Evolutionary conservation across 2,329 filamentous ascomycete species (phyloP), one percentile per base, ranked within the genome.

Genomic region (Didymellaceae sp.): DNA sequence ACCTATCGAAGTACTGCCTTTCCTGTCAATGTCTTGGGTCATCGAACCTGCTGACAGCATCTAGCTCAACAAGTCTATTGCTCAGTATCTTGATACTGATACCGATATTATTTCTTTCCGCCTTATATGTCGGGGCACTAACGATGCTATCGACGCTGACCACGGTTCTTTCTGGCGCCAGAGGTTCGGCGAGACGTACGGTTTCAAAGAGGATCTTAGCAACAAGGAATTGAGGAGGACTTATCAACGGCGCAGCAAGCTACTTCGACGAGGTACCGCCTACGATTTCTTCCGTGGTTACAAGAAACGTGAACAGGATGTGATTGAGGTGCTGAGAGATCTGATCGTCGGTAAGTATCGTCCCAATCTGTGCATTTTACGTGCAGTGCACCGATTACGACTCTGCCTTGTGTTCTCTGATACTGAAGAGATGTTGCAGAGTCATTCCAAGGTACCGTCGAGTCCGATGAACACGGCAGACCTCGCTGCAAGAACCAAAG

Each of bases 101-200:
- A 57, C 61, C 14, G 78, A 82, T 53, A 59, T 83, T 11, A 58
- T 62, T 18, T 69, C 56, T 43, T 82, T 76, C 58, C 63, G 70
- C 6, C 46, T 60, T 1, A 57, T 75, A 16, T 81, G 79, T 65
- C 64, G 59, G 6, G 58, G 56, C 3, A 75, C 75, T 0, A 62
- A 68, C 25, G 45, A 70, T 54, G 72, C 77, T 6, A 63, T 81
- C 44, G 70, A 77, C 22, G 70, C 65, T 5, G 71, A 75, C 32
- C 58, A 69, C 8, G 47, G 57, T 18, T 76, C 73, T 6, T 78
- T 82, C 60, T 83, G 80, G 80, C 74, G 76, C 26, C 55, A 61
- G 28, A 72, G 68, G 14, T 83, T 79, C 57, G 61, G 70, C 11
- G 46, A 65, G 17, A 66, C 48, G 20, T 83, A 76, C 55, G 80